These are phyloP conservation scores for Pleodorina starrii DNA, from an alignment of 139 green algal species.

Conservation along the genomic window DNA sequence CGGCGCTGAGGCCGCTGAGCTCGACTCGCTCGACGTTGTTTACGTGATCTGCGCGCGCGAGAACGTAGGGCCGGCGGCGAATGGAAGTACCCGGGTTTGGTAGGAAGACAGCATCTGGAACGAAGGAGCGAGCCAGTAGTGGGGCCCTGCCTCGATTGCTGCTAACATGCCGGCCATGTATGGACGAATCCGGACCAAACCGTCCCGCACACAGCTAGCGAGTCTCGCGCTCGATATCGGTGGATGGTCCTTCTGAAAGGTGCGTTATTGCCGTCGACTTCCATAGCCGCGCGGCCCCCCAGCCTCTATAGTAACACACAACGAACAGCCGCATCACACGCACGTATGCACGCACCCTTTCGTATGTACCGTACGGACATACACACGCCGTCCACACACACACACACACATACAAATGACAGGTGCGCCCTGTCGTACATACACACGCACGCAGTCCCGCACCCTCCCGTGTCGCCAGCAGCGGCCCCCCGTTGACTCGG, in stretches of 20 bases:
- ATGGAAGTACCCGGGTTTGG: neutral
- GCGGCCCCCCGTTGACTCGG: neutral
- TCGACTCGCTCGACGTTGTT: conserved; percentile 1
- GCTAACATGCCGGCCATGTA: neutral
- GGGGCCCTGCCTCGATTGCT: neutral
- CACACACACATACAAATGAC: neutral
- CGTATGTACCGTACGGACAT: neutral
- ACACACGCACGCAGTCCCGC: neutral
- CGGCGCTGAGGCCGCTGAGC: neutral
- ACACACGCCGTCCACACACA: neutral
- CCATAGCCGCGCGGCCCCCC: too few species aligned
- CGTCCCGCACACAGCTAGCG: neutral
- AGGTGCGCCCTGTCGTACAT: neutral
- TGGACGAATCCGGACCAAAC: neutral
- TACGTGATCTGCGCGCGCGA: neutral
- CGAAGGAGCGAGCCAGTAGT: neutral
- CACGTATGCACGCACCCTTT: neutral
- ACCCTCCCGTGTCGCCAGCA: neutral
- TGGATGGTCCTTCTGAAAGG: too few species aligned
- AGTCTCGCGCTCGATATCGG: neutral
- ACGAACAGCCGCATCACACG: neutral
- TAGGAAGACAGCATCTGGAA: neutral
- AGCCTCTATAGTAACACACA: too few species aligned
- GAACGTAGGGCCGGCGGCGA: neutral
- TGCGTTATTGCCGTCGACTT: too few species aligned